Evolutionary conservation across 1,284 basidiomycete species (phyloP).

Genomic region (Malassezia restricta): DNA sequence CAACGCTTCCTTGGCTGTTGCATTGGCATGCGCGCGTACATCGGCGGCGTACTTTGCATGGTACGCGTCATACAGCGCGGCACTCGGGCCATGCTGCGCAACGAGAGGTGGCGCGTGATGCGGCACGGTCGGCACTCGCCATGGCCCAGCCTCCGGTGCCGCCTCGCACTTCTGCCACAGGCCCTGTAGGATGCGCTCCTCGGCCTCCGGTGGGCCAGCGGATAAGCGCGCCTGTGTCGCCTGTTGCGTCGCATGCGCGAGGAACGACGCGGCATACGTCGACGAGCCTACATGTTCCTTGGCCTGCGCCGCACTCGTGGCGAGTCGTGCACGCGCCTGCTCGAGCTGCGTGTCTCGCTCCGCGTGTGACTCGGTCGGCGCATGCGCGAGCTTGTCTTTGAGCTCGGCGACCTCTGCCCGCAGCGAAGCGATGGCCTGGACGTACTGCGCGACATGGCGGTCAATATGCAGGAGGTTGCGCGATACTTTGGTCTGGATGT

Average conservation of each 20-base stretch:
- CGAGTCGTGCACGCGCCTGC: not conserved
- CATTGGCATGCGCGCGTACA: not conserved
- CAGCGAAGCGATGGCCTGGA: constrained; percentile 79
- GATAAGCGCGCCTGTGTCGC: not conserved
- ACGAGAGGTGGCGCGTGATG: not conserved
- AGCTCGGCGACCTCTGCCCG: constrained; percentile 72
- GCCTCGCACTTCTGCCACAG: not conserved
- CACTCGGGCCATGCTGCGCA: not conserved
- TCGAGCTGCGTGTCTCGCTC: not conserved
- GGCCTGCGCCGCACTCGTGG: not conserved
- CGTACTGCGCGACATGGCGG: constrained; percentile 48
- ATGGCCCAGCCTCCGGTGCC: not conserved
- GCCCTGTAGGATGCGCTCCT: not conserved
- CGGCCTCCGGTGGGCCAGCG: not conserved
- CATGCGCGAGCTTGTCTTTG: constrained; percentile 64
- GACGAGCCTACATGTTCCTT: not conserved
- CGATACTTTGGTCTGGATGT: constrained; percentile 45
- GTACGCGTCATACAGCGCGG: constrained; percentile 1
- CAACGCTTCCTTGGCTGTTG: not conserved
- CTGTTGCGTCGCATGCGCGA: not conserved
- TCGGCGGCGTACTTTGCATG: constrained; percentile 2
- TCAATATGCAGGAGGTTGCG: constrained; percentile 45
- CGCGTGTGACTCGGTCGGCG: not conserved
- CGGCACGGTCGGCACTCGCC: not conserved
- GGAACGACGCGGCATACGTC: not conserved